Base-by-base conservation (phyloP, 257 asterid genomes). In the Solanum medicagineum region DNA sequence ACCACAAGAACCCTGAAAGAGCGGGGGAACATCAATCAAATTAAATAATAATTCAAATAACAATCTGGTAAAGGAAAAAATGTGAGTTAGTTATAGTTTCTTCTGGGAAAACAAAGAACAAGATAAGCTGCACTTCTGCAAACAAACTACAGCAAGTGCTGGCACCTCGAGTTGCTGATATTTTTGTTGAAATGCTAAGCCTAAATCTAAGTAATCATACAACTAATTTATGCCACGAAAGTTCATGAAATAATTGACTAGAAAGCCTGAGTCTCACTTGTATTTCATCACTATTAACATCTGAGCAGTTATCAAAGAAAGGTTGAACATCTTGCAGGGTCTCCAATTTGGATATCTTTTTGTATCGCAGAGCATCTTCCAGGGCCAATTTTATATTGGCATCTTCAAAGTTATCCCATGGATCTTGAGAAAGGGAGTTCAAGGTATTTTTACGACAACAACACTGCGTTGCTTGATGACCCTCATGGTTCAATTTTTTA, bases 391-490 rank as follows among this genome's bases (percentile, higher is more conserved):
- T 93, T 90, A 95, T 82, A 80, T n/a, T 83, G 80, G 85, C 84
- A 10, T 94, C 95, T 57, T 93, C 94, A 91, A 96, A 94, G 86
- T 92, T 88, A 90, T 92, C 98, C 99, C 98, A 96, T 74, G 85
- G 44, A 71, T 89, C 84, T 63, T 84, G 92, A 75, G 84, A 73
- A 63, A 87, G 84, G 51, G 56, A 81, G 75, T 75, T 85, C 42
- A 83, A 45, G 70, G 62, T 65, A 56, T 42, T 84, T 73, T 80
- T 87, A 40, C 40, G 62, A 79, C 71, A 86, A 79, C 71, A 86
- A 65, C 88, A 90, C 32, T 84, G 73, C 89, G 87, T 88, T 86
- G 86, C 73, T 80, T 81, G 83, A 24, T 91, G 82, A 85, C 88
- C 92, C 65, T 80, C 92, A 49, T 40, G 84, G 88, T 88, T 86